Evolutionary conservation across 805 yeast genomes (phyloP).

Genomic region (Wickerhamomyces silvicola): DNA sequence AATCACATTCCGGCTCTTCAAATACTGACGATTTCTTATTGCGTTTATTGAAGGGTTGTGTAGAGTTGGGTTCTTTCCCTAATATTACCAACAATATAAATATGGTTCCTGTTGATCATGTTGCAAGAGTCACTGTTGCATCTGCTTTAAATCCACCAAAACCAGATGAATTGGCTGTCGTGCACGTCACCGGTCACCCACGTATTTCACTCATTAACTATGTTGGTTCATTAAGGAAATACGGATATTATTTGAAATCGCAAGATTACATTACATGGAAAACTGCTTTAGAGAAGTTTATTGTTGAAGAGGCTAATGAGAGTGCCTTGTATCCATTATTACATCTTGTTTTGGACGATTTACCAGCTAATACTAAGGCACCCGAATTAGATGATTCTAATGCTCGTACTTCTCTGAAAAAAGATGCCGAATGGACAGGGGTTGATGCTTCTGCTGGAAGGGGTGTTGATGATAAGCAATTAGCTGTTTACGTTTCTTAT

Average conservation of each 20-base stretch:
- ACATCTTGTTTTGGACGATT: conserved; percentile 88
- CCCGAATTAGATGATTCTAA: conserved; percentile 91
- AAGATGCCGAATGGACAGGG: conserved; percentile 59
- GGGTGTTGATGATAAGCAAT: conserved; percentile 62
- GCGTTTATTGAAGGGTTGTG: conserved; percentile 91
- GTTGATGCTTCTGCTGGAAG: conserved; percentile 61
- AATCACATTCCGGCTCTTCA: conserved; percentile 73
- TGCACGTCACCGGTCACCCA: conserved; percentile 98
- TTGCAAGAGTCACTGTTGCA: conserved; percentile 84
- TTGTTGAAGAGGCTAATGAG: conserved; percentile 66
- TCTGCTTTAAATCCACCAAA: conserved; percentile 72
- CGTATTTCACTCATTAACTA: conserved; percentile 75
- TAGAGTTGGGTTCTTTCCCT: conserved; percentile 81
- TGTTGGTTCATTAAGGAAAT: conserved; percentile 54
- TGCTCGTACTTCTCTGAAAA: conserved; percentile 60
- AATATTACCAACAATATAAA: conserved; percentile 83
- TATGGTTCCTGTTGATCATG: conserved; percentile 98
- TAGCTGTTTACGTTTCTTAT: conserved; percentile 77
- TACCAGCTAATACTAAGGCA: conserved; percentile 88
- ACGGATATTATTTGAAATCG: conserved; percentile 64
- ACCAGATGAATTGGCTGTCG: conserved; percentile 52
- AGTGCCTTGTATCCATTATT: conserved; percentile 88
- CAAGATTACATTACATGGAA: conserved; percentile 79
- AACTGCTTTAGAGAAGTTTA: conserved; percentile 63
- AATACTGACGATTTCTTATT: conserved; percentile 95